phyloP scores from a whole-genome alignment of 169 alveolate species.

The Plasmodium knowlesi region DNA sequence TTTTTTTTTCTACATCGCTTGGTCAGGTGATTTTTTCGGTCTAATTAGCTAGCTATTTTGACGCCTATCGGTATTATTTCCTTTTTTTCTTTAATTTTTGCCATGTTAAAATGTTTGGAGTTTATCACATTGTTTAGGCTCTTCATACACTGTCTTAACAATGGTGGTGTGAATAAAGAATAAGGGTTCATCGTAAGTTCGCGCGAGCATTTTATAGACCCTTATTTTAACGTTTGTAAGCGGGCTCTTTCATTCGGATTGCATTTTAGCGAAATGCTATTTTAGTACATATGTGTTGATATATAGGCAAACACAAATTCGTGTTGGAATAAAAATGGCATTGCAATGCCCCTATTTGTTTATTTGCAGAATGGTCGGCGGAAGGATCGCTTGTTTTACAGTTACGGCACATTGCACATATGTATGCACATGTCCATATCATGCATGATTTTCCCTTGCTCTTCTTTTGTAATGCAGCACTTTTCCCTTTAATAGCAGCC shows the following conservation, averaged over 20 bases:
- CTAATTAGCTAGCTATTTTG: background rate
- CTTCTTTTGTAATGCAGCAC: background rate
- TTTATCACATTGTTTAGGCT: background rate
- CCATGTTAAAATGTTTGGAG: background rate
- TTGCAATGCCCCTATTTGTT: background rate
- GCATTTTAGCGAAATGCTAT: background rate
- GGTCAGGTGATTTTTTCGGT: background rate
- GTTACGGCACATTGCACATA: background rate
- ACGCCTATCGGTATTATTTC: background rate
- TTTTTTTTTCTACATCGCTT: background rate
- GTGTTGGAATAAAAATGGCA: background rate
- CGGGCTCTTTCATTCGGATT: background rate
- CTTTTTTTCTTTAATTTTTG: background rate
- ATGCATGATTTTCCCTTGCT: background rate
- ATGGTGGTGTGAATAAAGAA: background rate
- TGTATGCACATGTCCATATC: background rate
- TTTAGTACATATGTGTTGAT: background rate
- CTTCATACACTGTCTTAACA: background rate
- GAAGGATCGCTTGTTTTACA: background rate
- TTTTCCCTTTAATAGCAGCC: background rate
- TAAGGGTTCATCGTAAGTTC: background rate
- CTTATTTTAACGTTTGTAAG: background rate
- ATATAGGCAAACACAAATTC: background rate
- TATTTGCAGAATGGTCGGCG: background rate
- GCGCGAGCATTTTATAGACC: background rate